Percentiles rank a stretch among this genome's conserved stretches.
Evolutionary conservation across 228 moss, liverwort and hornwort genomes (phyloP).

Genomic region (Sphagnum magellanicum): DNA sequence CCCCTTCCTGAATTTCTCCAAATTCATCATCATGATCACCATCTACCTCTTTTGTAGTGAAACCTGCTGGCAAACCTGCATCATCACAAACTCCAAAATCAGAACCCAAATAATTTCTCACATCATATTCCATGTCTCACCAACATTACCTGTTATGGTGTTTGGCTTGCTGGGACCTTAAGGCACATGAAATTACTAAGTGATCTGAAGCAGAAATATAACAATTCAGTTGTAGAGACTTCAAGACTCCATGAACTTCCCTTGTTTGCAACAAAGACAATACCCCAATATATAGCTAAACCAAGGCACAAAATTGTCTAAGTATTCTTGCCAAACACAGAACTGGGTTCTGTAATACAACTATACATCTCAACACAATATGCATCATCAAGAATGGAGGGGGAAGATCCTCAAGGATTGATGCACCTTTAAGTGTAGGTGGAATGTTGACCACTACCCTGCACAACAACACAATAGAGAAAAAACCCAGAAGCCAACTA

Average conservation of each 20-base stretch:
- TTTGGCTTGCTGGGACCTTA: background rate
- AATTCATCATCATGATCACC: conserved; percentile 32
- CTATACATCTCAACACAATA: no score
- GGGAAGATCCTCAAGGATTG: no score
- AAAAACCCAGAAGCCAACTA: no score
- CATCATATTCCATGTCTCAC: background rate
- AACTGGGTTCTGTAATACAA: no score
- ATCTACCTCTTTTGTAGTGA: conserved; percentile 39
- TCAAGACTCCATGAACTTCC: no score
- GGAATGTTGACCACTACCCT: conserved; percentile 95
- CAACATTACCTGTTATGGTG: background rate
- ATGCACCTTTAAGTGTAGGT: conserved; percentile 67
- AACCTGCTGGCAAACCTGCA: conserved; percentile 73
- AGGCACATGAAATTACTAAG: background rate
- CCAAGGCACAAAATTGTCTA: no score
- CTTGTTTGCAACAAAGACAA: no score
- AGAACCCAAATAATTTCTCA: background rate
- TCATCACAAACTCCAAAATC: background rate
- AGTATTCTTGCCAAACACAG: no score
- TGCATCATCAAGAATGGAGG: no score
- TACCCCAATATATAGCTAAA: no score
- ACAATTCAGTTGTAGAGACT: no score
- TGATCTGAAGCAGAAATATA: background rate
- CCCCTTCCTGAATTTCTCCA: conserved; percentile 64
- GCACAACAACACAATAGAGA: conserved; percentile 3